Base-by-base conservation (phyloP, 345 rosid species). In the Eucalyptus pauciflora region DNA sequence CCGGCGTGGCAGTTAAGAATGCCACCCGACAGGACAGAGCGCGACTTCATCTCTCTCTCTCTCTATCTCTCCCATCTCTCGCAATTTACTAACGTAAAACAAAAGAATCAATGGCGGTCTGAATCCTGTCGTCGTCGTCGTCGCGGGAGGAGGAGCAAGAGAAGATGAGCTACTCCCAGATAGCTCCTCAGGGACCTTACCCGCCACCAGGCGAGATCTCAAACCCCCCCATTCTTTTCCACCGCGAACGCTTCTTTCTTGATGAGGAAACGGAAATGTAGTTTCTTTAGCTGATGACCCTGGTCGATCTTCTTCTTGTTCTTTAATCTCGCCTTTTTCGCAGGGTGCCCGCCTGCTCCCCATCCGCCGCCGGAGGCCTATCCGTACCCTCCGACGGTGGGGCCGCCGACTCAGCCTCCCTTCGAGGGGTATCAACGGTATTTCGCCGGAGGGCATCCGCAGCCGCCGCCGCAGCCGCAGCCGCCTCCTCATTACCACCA, bases 391-490 rank as follows among this genome's bases (percentile, higher is more conserved):
- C 92, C 91, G 60, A 71, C 90, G 49, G 37, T 43, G 58, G 87
- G 87, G 76, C 85, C 48, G 14, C 83, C 46, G 7, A 93, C 94
- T 58, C 94, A 92, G 14, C 92, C 93, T 10, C 94, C 91, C 6
- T 94, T 93, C 81, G 96, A 94, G 86, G 96, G 98, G 46, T 95
- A 96, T 88, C 98, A 96, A 89, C 97, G 98, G 62, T 96, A 96
- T 91, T 96, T 96, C 89, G 90, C 92, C 14, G 94, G 91, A 88
- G 97, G 97, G 58, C 92, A 93, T 87, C 95, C 94, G 52, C 93
- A 89, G 4, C 92, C 93, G 6, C 92, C 92, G 14, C 93, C 8
- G 85, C 85, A 41, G 85, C 27, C 93, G 4, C 93, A 92, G 2
- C 93, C 92, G 62, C 92, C 91, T 10, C 94, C 91, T 87, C 90